A percentile compares a stretch with the other conserved stretches of the same genome.
Conservation (phyloP, 2,329 filamentous ascomycete species). For the Allantophomopsis cytisporea region DNA sequence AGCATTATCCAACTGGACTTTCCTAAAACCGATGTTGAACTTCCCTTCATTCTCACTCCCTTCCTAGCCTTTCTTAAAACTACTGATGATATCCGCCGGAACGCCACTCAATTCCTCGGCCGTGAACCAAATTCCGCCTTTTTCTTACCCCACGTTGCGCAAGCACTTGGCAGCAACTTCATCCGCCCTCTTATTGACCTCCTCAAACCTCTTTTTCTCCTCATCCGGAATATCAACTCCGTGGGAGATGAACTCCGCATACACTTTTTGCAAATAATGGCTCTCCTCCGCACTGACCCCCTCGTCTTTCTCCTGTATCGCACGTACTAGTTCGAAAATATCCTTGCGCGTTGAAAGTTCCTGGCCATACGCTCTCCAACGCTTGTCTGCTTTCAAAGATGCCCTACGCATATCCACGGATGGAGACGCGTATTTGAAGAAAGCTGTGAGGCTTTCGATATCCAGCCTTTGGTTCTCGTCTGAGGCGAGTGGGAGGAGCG, state of each 20-base stretch:
- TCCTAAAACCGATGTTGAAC: conserved; percentile 32
- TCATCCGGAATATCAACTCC: background rate
- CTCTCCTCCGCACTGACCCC: conserved; percentile 18
- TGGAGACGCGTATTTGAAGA: no score
- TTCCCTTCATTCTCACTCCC: conserved; percentile 28
- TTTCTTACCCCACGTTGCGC: conserved; percentile 18
- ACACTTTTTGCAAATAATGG: background rate
- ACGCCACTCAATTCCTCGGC: conserved; percentile 30
- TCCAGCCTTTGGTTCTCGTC: no score
- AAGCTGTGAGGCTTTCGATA: no score
- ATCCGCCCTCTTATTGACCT: background rate
- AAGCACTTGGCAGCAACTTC: background rate
- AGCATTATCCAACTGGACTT: conserved; percentile 29
- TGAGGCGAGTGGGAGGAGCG: no score
- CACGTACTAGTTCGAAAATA: conserved; percentile 26
- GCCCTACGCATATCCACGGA: no score
- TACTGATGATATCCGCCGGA: conserved; percentile 30
- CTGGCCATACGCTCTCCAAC: background rate
- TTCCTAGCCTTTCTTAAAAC: conserved; percentile 29
- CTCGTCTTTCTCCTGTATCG: conserved; percentile 32
- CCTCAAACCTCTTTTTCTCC: background rate
- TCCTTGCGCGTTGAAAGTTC: background rate
- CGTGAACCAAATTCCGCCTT: conserved; percentile 35
- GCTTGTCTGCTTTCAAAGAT: background rate
- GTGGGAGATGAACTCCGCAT: background rate